Percentiles rank a stretch among this genome's conserved stretches.
Conservation (phyloP, 1,139 yeast genomes). For the Saccharomycopsis phalli region DNA sequence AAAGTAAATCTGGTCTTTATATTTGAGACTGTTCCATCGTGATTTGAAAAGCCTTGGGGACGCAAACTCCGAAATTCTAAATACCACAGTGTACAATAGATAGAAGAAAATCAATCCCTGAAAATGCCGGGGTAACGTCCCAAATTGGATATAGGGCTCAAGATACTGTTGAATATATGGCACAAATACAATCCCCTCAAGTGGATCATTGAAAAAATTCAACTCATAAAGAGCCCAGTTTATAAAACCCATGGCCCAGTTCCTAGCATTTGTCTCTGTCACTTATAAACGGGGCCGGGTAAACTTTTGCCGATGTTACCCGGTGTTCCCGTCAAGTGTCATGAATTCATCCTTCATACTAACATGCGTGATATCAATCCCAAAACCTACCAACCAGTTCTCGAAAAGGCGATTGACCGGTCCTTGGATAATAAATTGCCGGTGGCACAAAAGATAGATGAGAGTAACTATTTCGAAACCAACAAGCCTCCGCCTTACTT, state of each 20-base stretch:
- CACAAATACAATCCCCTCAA: constrained; percentile 22
- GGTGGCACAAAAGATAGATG: constrained; percentile 66
- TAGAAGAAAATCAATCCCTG: constrained; percentile 37
- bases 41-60: constrained; percentile 37
- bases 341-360: constrained; percentile 43
- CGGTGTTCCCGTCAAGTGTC: too few species aligned
- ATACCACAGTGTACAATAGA: constrained; percentile 34
- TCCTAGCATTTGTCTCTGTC: background rate
- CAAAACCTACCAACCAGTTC: constrained; percentile 37
- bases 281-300: too few species aligned
- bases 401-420: constrained; percentile 72
- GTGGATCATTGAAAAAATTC: constrained; percentile 26
- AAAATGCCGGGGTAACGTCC: constrained; percentile 32
- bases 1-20: constrained; percentile 51
- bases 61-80: constrained; percentile 31
- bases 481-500: constrained; percentile 73
- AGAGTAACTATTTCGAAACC: constrained; percentile 60
- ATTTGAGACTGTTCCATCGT: constrained; percentile 35
- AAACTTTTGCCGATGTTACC: too few species aligned
- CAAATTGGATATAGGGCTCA: constrained; percentile 23
- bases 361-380: background rate
- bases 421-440: constrained; percentile 62
- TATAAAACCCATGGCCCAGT: background rate
- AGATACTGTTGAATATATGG: constrained; percentile 27
- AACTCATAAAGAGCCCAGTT: constrained; percentile 10